phyloP scores from a whole-genome alignment of 2,329 filamentous ascomycete genomes.

The Neopestalotiopsis sp. region DNA sequence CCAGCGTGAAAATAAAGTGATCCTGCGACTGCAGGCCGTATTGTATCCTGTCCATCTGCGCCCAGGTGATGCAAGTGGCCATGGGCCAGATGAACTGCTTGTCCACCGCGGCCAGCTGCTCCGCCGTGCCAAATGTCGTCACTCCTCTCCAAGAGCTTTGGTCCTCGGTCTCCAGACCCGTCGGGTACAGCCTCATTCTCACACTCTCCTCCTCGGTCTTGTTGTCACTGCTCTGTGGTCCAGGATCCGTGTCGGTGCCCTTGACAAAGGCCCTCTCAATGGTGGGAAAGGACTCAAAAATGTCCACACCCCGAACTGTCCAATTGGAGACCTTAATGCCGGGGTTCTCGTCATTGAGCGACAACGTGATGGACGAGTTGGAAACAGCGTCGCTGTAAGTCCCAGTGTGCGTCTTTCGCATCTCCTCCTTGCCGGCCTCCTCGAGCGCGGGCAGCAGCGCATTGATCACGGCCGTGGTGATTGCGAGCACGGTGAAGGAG shows the following conservation, averaged over 20 bases:
- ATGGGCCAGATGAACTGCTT: conserved; percentile 10
- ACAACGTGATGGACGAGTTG: conserved; percentile 46
- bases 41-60: conserved; percentile 10
- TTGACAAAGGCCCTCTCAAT: conserved; percentile 1
- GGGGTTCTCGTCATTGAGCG: conserved; percentile 40
- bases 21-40: conserved; percentile 8
- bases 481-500: neutral
- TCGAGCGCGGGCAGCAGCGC: conserved; percentile 47
- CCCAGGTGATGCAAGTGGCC: conserved; percentile 11
- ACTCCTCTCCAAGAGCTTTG: conserved; percentile 8
- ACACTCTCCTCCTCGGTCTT: neutral
- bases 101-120: conserved; percentile 1
- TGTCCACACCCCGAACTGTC: conserved; percentile 45
- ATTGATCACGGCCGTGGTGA: conserved; percentile 31
- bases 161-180: conserved; percentile 1
- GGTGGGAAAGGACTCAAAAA: conserved; percentile 28
- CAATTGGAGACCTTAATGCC: conserved; percentile 45
- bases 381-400: conserved; percentile 41
- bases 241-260: neutral
- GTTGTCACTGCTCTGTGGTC: neutral
- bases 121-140: conserved; percentile 2
- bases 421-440: conserved; percentile 43
- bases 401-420: conserved; percentile 37
- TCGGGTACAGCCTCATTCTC: conserved; percentile 12
- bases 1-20: conserved; percentile 10